Evolutionary conservation across 768 basidiomycete genomes (phyloP).

Genomic region (Phylloporus sp.): DNA sequence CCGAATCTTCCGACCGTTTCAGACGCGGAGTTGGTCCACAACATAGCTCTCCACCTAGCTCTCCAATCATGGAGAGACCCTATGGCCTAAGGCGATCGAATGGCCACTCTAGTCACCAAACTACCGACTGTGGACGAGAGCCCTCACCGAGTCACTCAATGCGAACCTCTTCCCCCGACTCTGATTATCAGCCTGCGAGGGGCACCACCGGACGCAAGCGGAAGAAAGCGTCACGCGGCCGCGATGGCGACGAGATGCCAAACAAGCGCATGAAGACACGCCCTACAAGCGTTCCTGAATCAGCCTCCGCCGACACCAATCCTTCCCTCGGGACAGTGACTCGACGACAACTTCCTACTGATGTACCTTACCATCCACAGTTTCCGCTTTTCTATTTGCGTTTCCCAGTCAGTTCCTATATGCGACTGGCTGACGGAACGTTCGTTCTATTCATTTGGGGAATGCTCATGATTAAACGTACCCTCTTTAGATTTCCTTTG

Average conservation of each 20-base stretch:
- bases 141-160: background rate
- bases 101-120: background rate
- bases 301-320: background rate
- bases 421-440: constrained; percentile 37
- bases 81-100: background rate
- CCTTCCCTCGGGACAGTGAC: constrained; percentile 1
- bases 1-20: constrained; percentile 6
- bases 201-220: constrained; percentile 15
- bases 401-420: constrained; percentile 61
- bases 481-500: constrained; percentile 16
- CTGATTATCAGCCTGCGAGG: constrained; percentile 17
- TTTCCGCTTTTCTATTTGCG: constrained; percentile 66
- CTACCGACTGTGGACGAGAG: background rate
- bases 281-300: background rate
- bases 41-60: constrained; percentile 18
- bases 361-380: constrained; percentile 40
- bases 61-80: constrained; percentile 6
- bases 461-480: constrained; percentile 1
- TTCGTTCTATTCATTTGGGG: constrained; percentile 25
- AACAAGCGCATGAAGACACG: constrained; percentile 12
- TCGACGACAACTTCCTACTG: constrained; percentile 48
- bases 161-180: constrained; percentile 1
- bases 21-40: constrained; percentile 1
- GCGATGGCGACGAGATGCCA: constrained; percentile 8
- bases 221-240: constrained; percentile 9